phyloP scores from a whole-genome alignment of 2,329 filamentous ascomycete genomes.

The Clarireedia homoeocarpa region DNA sequence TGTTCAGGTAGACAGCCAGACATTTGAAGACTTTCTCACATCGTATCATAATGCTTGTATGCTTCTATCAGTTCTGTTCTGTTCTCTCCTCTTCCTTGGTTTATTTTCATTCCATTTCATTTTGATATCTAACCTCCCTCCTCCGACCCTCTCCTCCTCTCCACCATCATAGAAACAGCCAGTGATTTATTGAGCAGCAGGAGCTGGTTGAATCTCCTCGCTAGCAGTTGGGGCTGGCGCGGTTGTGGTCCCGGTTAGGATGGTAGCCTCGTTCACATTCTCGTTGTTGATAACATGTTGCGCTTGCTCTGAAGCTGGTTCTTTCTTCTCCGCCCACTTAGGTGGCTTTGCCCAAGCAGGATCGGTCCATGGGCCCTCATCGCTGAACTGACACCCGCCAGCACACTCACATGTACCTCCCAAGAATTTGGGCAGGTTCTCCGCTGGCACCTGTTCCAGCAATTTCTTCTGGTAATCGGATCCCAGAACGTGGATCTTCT shows the following conservation, averaged over 20 bases:
- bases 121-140: background rate
- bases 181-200: conserved; percentile 19
- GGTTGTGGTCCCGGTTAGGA: conserved; percentile 17
- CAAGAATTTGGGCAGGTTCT: conserved; percentile 83
- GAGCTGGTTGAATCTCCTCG: conserved; percentile 18
- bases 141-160: background rate
- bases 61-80: background rate
- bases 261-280: conserved; percentile 18
- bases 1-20: background rate
- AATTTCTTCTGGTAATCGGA: conserved; percentile 76
- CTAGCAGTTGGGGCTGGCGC: conserved; percentile 14
- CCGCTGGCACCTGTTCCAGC: conserved; percentile 72
- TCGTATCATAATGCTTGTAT: background rate
- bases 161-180: background rate
- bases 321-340: conserved; percentile 40
- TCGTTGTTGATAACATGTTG: conserved; percentile 32
- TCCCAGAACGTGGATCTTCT: conserved; percentile 91
- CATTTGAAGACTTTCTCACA: background rate
- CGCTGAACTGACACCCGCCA: conserved; percentile 78
- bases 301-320: conserved; percentile 38
- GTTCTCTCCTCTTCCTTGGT: background rate
- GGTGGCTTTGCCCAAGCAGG: conserved; percentile 56
- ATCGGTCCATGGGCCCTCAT: conserved; percentile 85
- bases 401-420: conserved; percentile 77
- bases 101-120: background rate